Evolutionary conservation across 2,329 filamentous ascomycete genomes (phyloP).

Genomic region (Claviceps humidiphila): DNA sequence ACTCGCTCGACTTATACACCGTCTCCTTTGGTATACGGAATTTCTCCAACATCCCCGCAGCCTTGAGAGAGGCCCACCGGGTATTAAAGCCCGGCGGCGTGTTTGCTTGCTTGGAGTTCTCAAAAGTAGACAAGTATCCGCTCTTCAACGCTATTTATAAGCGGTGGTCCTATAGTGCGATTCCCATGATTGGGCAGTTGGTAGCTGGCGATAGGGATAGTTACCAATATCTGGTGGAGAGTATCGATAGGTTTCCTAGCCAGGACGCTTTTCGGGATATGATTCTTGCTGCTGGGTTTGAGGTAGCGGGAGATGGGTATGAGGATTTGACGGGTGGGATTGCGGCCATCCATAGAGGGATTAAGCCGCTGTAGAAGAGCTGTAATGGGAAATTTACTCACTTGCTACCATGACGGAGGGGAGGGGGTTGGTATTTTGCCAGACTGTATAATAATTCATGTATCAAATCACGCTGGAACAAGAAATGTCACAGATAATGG

Average conservation of each 20-base stretch:
- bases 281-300: slow-evolving; percentile 75
- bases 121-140: slow-evolving; percentile 61
- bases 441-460: not conserved
- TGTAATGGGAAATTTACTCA: not conserved
- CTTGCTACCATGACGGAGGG: not conserved
- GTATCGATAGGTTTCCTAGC: slow-evolving; percentile 82
- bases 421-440: not conserved
- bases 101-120: slow-evolving; percentile 94
- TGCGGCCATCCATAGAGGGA: slow-evolving; percentile 90
- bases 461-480: slow-evolving; percentile 4
- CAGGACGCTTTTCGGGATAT: slow-evolving; percentile 75
- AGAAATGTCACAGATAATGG: slow-evolving; percentile 9
- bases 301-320: slow-evolving; percentile 68
- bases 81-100: slow-evolving; percentile 90
- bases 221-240: slow-evolving; percentile 97
- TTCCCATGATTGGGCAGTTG: slow-evolving; percentile 87
- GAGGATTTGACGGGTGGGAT: slow-evolving; percentile 88
- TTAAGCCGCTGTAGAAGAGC: slow-evolving; percentile 53
- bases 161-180: slow-evolving; percentile 88
- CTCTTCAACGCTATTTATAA: slow-evolving; percentile 81
- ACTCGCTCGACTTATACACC: slow-evolving; percentile 85
- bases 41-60: slow-evolving; percentile 81
- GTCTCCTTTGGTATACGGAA: slow-evolving; percentile 96
- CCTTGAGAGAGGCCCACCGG: slow-evolving; percentile 69
- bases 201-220: slow-evolving; percentile 89